Evolutionary conservation across 345 rosid species (phyloP).

Genomic region (Brassica incana): DNA sequence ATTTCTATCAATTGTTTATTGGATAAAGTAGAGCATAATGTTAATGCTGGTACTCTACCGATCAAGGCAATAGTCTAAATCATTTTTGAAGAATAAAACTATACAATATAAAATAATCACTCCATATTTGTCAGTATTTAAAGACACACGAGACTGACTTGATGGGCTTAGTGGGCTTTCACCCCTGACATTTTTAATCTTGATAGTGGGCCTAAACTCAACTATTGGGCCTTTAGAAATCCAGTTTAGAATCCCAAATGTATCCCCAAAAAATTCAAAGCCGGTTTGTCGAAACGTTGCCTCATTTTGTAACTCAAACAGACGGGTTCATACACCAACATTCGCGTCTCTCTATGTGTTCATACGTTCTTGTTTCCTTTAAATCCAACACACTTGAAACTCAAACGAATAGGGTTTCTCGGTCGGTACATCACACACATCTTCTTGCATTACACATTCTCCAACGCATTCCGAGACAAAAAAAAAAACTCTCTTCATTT

Average conservation of each 20-base stretch:
- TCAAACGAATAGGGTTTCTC: neutral
- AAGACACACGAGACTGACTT: too few relatives aligned
- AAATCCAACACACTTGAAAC: neutral
- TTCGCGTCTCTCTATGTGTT: constrained; percentile 13
- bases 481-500: neutral
- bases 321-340: constrained; percentile 2
- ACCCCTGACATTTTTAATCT: too few relatives aligned
- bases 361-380: neutral
- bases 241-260: neutral
- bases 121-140: too few relatives aligned
- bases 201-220: neutral
- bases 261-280: neutral
- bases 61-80: too few relatives aligned
- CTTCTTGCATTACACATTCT: neutral
- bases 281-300: neutral
- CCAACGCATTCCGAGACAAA: neutral
- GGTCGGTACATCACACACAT: too few relatives aligned
- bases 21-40: too few relatives aligned
- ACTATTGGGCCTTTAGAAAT: neutral
- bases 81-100: too few relatives aligned
- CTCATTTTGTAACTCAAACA: neutral
- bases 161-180: too few relatives aligned
- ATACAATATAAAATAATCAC: too few relatives aligned
- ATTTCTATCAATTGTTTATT: too few relatives aligned
- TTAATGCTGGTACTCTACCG: too few relatives aligned